A percentile compares a stretch with the other conserved stretches of the same genome.
Conservation (phyloP, 2,329 filamentous ascomycete genomes). For the Botrytis aclada region DNA sequence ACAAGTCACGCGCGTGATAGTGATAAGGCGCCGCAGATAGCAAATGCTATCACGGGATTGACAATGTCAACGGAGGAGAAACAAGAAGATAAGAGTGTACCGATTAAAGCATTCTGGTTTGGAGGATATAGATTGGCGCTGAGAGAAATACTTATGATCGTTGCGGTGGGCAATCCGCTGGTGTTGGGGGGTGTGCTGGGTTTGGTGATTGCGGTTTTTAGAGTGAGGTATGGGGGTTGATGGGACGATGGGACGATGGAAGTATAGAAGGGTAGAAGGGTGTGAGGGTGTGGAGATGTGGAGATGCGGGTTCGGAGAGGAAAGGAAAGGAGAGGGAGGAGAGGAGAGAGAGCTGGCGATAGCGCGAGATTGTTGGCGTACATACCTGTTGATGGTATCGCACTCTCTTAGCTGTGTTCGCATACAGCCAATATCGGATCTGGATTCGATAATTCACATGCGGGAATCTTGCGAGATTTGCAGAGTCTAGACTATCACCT, state of each 20-base stretch:
- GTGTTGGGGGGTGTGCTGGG: neutral
- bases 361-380: no score
- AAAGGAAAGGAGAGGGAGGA: no score
- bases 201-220: neutral
- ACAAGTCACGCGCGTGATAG: no score
- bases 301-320: neutral
- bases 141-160: neutral
- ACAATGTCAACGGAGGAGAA: no score
- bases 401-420: neutral
- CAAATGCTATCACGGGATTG: no score
- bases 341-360: neutral
- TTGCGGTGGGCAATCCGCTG: neutral
- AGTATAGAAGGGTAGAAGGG: no score
- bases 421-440: fast-evolving
- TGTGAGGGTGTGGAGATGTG: neutral
- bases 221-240: neutral
- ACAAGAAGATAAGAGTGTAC: no score
- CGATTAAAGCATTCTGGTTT: neutral
- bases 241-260: neutral
- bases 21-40: no score
- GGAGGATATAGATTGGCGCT: neutral
- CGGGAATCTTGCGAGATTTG: neutral
- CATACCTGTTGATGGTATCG: neutral
- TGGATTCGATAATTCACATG: neutral
- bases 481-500: fast-evolving